phyloP scores from a whole-genome alignment of 495 filamentous ascomycete genomes.

The Penicillium taxi region DNA sequence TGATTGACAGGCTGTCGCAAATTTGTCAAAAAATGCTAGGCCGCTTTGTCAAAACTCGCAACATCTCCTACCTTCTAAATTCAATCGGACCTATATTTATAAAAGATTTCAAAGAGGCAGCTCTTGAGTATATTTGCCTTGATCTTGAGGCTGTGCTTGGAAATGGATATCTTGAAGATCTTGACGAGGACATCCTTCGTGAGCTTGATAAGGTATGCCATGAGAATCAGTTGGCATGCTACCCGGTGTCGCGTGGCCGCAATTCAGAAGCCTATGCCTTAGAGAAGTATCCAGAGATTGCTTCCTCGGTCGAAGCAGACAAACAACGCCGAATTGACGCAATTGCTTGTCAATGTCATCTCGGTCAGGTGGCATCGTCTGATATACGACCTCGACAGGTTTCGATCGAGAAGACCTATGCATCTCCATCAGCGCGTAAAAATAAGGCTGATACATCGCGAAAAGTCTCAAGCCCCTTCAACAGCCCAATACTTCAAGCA shows the following conservation, averaged over 20 bases:
- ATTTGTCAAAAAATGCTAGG: conserved; percentile 84
- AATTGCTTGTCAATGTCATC: conserved; percentile 49
- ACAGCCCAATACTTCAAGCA: conserved; percentile 53
- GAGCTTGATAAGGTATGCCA: conserved; percentile 74
- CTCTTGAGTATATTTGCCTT: conserved; percentile 83
- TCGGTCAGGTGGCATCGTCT: conserved; percentile 52
- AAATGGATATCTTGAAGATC: conserved; percentile 71
- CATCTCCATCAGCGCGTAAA: conserved; percentile 50
- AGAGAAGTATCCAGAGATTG: conserved; percentile 61
- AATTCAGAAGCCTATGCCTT: conserved; percentile 61
- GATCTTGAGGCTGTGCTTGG: conserved; percentile 85
- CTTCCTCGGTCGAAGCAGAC: conserved; percentile 44
- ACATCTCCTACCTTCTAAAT: conserved; percentile 77
- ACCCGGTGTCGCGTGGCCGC: conserved; percentile 67
- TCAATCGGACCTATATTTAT: conserved; percentile 73
- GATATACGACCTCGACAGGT: conserved; percentile 35
- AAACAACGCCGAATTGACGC: conserved; percentile 51
- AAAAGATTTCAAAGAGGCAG: conserved; percentile 78
- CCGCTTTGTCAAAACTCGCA: conserved; percentile 75
- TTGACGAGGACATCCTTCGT: conserved; percentile 73
- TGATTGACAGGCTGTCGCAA: conserved; percentile 85
- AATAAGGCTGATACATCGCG: conserved; percentile 38
- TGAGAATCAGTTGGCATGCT: conserved; percentile 68
- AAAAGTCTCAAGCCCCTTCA: conserved; percentile 35
- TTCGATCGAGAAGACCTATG: conserved; percentile 42